Evolutionary conservation across 352 stramenopile genomes (phyloP).

Genomic region (Phytophthora citricola): DNA sequence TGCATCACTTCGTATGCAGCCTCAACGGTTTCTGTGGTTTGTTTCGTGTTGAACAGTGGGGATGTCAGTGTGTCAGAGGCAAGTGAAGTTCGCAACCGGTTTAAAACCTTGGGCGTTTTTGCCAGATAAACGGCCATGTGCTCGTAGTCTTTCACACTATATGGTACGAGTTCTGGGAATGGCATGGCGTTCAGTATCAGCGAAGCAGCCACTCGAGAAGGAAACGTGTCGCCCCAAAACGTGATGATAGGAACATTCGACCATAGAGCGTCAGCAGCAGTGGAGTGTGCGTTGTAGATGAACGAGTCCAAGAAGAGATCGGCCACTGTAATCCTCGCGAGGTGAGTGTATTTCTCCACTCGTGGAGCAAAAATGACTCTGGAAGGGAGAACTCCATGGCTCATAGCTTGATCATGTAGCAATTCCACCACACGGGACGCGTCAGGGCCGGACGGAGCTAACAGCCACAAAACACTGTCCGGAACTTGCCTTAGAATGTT

Average conservation of each 20-base stretch:
- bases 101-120: constrained; percentile 20
- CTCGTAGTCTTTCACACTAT: constrained; percentile 80
- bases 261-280: constrained; percentile 91
- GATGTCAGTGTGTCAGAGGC: constrained; percentile 39
- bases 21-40: constrained; percentile 73
- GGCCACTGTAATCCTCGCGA: constrained; percentile 75
- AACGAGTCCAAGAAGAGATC: constrained; percentile 97
- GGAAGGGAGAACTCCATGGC: constrained; percentile 60
- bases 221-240: constrained; percentile 76
- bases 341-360: constrained; percentile 72
- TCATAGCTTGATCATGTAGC: constrained; percentile 65
- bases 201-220: constrained; percentile 71
- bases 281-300: constrained; percentile 96
- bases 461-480: constrained; percentile 87
- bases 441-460: constrained; percentile 47
- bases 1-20: constrained; percentile 67
- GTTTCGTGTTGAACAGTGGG: constrained; percentile 78
- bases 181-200: constrained; percentile 54
- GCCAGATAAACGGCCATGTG: constrained; percentile 63
- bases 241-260: constrained; percentile 91
- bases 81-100: constrained; percentile 40
- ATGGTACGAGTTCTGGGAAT: constrained; percentile 41
- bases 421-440: constrained; percentile 16
- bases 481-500: constrained; percentile 86
- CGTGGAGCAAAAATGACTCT: constrained; percentile 80